Evolutionary conservation across 495 filamentous ascomycete genomes (phyloP).

Genomic region (Podospora fimiseda): DNA sequence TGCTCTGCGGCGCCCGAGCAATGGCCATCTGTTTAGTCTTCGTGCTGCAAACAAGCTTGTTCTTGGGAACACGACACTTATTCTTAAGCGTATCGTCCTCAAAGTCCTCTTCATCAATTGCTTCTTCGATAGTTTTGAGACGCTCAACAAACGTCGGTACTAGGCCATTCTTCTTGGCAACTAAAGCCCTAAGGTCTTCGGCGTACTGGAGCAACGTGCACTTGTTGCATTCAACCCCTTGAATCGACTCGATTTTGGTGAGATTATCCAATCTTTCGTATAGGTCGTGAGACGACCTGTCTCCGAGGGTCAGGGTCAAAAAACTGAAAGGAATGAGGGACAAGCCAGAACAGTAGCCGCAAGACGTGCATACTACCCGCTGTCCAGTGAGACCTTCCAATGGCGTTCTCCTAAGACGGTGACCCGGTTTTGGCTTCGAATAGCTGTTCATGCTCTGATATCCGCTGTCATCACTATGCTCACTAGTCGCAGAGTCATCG

Average conservation of each 20-base stretch:
- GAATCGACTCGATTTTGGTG: slow-evolving; percentile 74
- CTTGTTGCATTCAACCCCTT: slow-evolving; percentile 83
- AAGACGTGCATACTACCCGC: slow-evolving; percentile 78
- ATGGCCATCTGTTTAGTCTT: slow-evolving; percentile 89
- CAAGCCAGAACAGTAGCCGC: slow-evolving; percentile 80
- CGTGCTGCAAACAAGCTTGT: slow-evolving; percentile 59
- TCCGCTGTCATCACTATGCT: slow-evolving; percentile 45
- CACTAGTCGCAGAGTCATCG: slow-evolving; percentile 34
- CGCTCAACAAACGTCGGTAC: slow-evolving; percentile 35
- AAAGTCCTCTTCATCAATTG: slow-evolving; percentile 74
- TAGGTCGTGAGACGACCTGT: slow-evolving; percentile 52
- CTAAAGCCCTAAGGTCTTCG: slow-evolving; percentile 30
- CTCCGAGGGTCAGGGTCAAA: slow-evolving; percentile 73
- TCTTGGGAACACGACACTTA: slow-evolving; percentile 66
- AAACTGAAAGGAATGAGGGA: slow-evolving; percentile 90
- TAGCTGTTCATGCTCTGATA: slow-evolving; percentile 33
- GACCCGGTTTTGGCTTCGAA: slow-evolving; percentile 20
- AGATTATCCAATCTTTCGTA: slow-evolving; percentile 77
- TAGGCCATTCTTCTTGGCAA: slow-evolving; percentile 18
- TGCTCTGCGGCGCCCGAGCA: slow-evolving; percentile 67
- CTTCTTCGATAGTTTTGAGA: slow-evolving; percentile 56
- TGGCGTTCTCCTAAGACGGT: slow-evolving; percentile 45
- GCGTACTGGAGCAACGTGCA: slow-evolving; percentile 65
- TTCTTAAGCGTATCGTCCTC: slow-evolving; percentile 65
- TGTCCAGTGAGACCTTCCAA: slow-evolving; percentile 86